Evolutionary conservation across 345 rosid genomes (phyloP).

Genomic region (Carallia pectinifolia): DNA sequence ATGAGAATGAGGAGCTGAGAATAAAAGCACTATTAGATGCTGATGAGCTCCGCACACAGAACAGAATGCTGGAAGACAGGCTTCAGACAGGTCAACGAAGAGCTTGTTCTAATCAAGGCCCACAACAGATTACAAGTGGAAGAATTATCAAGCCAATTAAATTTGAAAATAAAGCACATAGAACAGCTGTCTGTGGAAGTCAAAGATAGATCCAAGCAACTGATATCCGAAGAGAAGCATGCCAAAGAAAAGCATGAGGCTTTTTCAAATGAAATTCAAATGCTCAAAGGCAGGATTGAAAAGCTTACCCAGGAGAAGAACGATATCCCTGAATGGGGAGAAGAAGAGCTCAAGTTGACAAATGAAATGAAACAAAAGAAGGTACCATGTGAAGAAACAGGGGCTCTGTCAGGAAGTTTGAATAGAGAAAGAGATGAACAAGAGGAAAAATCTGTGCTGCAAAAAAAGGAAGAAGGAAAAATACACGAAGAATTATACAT

Average conservation of each 20-base stretch:
- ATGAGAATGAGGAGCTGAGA: constrained; percentile 30
- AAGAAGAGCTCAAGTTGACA: constrained; percentile 29
- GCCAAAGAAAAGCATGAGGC: constrained; percentile 39
- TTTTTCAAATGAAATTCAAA: constrained; percentile 52
- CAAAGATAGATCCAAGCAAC: constrained; percentile 14
- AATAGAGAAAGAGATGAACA: constrained; percentile 49
- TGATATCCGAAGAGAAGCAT: constrained; percentile 12
- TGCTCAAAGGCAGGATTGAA: constrained; percentile 43
- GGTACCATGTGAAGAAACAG: constrained; percentile 45
- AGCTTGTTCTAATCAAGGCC: constrained; percentile 18
- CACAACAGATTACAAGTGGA: constrained; percentile 18
- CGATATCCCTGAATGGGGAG: constrained; percentile 19
- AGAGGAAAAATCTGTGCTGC: constrained; percentile 40
- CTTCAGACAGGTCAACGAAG: constrained; percentile 22
- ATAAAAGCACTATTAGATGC: constrained; percentile 14
- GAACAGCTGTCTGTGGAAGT: constrained; percentile 23
- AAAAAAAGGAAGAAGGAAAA: constrained; percentile 52
- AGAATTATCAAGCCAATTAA: constrained; percentile 21
- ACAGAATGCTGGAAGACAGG: constrained; percentile 21
- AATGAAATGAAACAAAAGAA: constrained; percentile 28
- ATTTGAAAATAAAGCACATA: constrained; percentile 18
- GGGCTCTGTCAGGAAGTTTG: constrained; percentile 48
- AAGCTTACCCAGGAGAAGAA: constrained; percentile 29
- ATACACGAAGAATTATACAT: constrained; percentile 43
- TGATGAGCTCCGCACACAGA: constrained; percentile 17